A percentile compares a stretch with the other conserved stretches of the same genome.
phyloP scores from a whole-genome alignment of 1,284 basidiomycete genomes.

The Quambalaria eucalypti region DNA sequence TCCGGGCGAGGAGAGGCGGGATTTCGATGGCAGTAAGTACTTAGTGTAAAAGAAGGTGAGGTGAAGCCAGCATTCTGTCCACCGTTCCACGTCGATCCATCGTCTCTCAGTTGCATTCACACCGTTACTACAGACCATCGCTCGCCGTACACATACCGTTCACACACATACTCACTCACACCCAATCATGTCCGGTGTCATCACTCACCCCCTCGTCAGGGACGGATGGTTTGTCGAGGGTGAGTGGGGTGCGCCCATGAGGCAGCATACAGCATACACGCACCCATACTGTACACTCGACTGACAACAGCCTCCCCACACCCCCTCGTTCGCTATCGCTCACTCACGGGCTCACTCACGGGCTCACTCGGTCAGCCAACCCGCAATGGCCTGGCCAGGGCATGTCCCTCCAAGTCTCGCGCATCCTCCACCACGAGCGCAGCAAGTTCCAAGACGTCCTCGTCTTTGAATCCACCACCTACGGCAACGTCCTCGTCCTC shows the following conservation, averaged over 20 bases:
- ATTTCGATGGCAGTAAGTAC: too few relatives aligned
- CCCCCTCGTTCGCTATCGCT: background rate
- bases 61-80: too few relatives aligned
- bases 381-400: conserved; percentile 80
- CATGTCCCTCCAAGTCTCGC: conserved; percentile 59
- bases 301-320: background rate
- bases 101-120: too few relatives aligned
- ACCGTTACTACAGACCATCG: too few relatives aligned
- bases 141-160: too few relatives aligned
- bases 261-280: background rate
- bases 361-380: too few relatives aligned
- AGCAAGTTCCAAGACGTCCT: conserved; percentile 75
- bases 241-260: conserved; percentile 5
- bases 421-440: conserved; percentile 88
- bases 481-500: conserved; percentile 85
- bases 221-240: conserved; percentile 97
- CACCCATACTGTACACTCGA: background rate
- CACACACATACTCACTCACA: too few relatives aligned
- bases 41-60: too few relatives aligned
- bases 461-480: conserved; percentile 36
- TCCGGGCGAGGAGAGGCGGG: too few relatives aligned
- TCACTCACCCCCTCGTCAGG: conserved; percentile 49
- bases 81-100: too few relatives aligned
- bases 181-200: conserved; percentile 13
- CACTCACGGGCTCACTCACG: background rate